A percentile compares a stretch with the other conserved stretches of the same genome.
phyloP scores from a whole-genome alignment of 306 rosid species.

The Casuarina glauca region DNA sequence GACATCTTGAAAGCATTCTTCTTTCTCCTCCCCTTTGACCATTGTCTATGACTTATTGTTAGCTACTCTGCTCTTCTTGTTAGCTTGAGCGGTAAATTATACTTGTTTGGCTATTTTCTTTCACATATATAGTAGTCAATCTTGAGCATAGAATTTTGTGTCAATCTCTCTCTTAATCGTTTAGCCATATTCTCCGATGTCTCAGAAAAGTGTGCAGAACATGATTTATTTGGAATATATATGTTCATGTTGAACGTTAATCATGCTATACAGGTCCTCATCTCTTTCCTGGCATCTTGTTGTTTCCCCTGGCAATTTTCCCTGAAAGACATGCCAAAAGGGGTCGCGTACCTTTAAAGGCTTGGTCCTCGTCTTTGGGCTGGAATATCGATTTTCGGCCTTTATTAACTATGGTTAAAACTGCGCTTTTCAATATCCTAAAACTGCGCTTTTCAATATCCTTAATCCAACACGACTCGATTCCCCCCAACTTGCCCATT shows the following conservation, averaged over 20 bases:
- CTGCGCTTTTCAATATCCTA: no score
- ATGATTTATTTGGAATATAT: no score
- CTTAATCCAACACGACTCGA: neutral
- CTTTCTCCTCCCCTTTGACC: neutral
- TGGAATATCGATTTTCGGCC: no score
- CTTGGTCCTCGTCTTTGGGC: no score
- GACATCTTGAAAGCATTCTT: slow-evolving; percentile 15
- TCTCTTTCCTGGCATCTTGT: no score
- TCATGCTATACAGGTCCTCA: no score
- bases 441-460: no score
- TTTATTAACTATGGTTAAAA: no score
- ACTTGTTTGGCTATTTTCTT: neutral
- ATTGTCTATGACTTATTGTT: slow-evolving; percentile 5
- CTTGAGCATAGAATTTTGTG: neutral
- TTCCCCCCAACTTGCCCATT: neutral
- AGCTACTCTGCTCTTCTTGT: neutral
- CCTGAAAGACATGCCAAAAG: no score
- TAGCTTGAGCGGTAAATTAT: neutral
- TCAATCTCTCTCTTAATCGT: neutral
- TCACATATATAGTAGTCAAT: neutral
- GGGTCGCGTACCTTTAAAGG: no score
- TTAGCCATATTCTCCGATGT: neutral
- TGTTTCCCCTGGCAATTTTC: no score
- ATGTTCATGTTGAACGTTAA: no score
- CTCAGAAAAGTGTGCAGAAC: neutral